Base-by-base conservation (phyloP, 768 basidiomycete species). In the Rossbeevera mucosa region DNA sequence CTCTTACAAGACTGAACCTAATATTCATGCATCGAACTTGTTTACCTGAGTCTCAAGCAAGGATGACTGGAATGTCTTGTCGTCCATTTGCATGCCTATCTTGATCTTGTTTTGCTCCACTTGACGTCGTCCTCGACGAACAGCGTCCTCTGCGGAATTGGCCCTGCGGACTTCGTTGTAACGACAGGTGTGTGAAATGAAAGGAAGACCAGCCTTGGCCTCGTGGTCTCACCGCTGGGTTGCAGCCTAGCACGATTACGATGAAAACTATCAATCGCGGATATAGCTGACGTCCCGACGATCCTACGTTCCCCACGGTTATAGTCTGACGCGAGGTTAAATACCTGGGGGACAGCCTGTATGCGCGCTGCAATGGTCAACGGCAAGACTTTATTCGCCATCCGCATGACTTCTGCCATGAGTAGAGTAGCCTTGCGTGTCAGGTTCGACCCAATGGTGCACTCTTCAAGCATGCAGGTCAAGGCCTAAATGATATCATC, bases 31-130 rank as follows among this genome's bases (percentile, higher is more conserved):
- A 13, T 21, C n/a, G 25, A 51, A 48, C 1, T 12, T 12, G 65
- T 65, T 54, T 48, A 92, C 92, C 71, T 93, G 90, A 2, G 92
- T 91, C 60, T 96, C 93, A 20, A 94, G 76, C 46, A 99, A 74
- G 36, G 77, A 80, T 4, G 84, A 75, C 63, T 94, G 91, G 70
- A 98, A 99, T 4, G 87, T 81, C 66, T 79, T 86, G 68, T 98
- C 96, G 65, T 99, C 96, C 82, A 98, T 91, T 71, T 92, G 89
- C 80, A 96, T 83, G 54, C 86, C 88, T 64, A 88, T 79, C 65
- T 93, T 91, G 49, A 96, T 76, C 69, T 91, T 94, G 22, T 82
- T 85, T 61, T 93, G 89, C 60, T 96, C 92, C 2, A 94, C 86
- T 59, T 93, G 91, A 54, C 90, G 78, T 69, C 96, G 94, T 12